These are phyloP conservation scores for Panus rudis DNA, from an alignment of 768 basidiomycete species.

Conservation along the genomic window DNA sequence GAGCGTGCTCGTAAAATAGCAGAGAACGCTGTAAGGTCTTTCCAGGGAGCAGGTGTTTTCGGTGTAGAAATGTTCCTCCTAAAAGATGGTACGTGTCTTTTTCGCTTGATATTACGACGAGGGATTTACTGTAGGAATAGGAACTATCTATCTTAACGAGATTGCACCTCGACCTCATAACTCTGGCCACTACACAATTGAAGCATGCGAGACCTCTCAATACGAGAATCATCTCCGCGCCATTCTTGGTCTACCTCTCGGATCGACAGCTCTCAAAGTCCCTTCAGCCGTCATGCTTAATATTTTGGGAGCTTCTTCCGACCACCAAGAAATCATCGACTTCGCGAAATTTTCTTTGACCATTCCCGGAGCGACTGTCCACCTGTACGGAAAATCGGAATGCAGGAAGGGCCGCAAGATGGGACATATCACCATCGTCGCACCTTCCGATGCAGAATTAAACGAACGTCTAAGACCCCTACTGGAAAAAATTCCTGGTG, in stretches of 20 bases:
- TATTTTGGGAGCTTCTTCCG: conserved; percentile 76
- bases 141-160: conserved; percentile 82
- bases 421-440: conserved; percentile 93
- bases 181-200: conserved; percentile 98
- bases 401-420: conserved; percentile 91
- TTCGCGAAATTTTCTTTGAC: conserved; percentile 55
- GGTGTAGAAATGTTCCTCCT: conserved; percentile 98
- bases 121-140: conserved; percentile 30
- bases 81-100: conserved; percentile 56
- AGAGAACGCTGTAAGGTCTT: conserved; percentile 68
- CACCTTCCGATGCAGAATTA: conserved; percentile 70
- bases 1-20: conserved; percentile 64
- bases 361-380: conserved; percentile 71
- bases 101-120: background rate
- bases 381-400: conserved; percentile 92
- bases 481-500: conserved; percentile 54
- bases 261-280: conserved; percentile 81
- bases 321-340: conserved; percentile 50
- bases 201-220: conserved; percentile 94
- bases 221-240: conserved; percentile 97
- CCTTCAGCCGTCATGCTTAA: conserved; percentile 91
- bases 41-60: conserved; percentile 89
- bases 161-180: conserved; percentile 98
- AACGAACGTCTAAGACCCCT: conserved; percentile 65
- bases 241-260: conserved; percentile 84